Evolutionary conservation across 495 filamentous ascomycete species (phyloP), one percentile per base, ranked within the genome.

Genomic region (Trichocladium uniseriatum): DNA sequence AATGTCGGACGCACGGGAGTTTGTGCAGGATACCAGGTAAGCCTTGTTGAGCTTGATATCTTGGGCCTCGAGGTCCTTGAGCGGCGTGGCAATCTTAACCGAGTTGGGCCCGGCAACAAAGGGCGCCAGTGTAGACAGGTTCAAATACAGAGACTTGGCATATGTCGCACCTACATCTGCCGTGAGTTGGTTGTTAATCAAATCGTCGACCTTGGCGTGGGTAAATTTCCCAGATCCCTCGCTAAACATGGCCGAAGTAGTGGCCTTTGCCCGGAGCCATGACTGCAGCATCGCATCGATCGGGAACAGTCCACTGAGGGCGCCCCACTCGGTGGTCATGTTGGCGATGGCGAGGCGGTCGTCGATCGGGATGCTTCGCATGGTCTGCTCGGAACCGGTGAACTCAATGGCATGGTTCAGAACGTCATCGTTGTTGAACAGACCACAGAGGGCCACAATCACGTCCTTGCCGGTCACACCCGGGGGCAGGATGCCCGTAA

Each of bases 261-360:
- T 86, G 15, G 89, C 89, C 69, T 88, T 94, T 56, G 69, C 72
- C 19, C 80, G 73, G 7, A 91, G 63, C 91, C 92, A 97, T n/a
- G 67, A 64, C 55, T 81, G 69, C 20, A 97, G 72, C 1, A 80
- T 72, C 0, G 56, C 49, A 58, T 98, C 90, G 48, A 94, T 86
- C 4, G 90, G 91, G 69, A 95, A 97, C 14, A 61, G 38, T 15
- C 83, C 86, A 22, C 76, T 77, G 10, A 94, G 69, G 0, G 89
- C 91, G 35, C 91, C 89, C 91, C 90, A 97, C 63, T 98, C 92
- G 0, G 86, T 94, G 0, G 89, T 86, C 92, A 97, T 96, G 67
- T 96, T 97, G 37, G 83, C 79, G 60, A 97, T 94, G 0, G 88
- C 80, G 20, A 96, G 64, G 11, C 90, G 74, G 62, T 86, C 78